Base-by-base conservation (phyloP, 805 yeast genomes). In the Candida suzukii region DNA sequence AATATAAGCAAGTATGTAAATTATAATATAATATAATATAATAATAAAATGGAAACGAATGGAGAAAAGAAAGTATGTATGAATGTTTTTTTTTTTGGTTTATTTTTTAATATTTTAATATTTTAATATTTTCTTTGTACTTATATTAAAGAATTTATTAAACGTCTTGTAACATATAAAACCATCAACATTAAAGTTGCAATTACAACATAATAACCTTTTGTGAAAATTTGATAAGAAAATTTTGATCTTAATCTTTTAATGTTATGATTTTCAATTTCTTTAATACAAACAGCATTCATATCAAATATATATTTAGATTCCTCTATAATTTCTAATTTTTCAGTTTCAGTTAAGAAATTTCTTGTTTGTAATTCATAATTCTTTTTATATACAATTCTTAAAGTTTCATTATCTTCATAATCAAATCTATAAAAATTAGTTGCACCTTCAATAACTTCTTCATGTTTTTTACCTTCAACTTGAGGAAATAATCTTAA, bases 291-390 rank as follows among this genome's bases (percentile, higher is more conserved):
- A 17, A 58, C 64, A 35, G 73, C 71, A 60, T 80, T 81, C 65
- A 80, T 76, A 42, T 67, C 67, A 57, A 83, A 87, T 37, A 85
- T 78, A 47, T 71, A 76, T 52, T 73, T 68, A 10, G 88, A 68
- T 54, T 84, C 91, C 27, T 75, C 73, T 36, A 86, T 78, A 47
- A 86, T 72, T 41, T 80, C 84, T 42, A 66, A 58, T 64, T 86
- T 87, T 61, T 86, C 84, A 31, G 64, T 64, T 60, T 86, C 95
- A 2, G 82, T 71, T 46, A 86, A 68, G n/a, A 63, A 66, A 49
- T 78, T 74, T 54, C 95, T 73, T 4, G 95, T 86, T 37, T 76
- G 77, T 42, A 85, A 64, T 64, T 86, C 95, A 60, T 80, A 86
- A 50, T 82, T 84, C 50, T 83, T 71, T 64, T 85, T 86, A 65